phyloP scores from a whole-genome alignment of 177 flowering plant genomes.

The Vitis hybrid region DNA sequence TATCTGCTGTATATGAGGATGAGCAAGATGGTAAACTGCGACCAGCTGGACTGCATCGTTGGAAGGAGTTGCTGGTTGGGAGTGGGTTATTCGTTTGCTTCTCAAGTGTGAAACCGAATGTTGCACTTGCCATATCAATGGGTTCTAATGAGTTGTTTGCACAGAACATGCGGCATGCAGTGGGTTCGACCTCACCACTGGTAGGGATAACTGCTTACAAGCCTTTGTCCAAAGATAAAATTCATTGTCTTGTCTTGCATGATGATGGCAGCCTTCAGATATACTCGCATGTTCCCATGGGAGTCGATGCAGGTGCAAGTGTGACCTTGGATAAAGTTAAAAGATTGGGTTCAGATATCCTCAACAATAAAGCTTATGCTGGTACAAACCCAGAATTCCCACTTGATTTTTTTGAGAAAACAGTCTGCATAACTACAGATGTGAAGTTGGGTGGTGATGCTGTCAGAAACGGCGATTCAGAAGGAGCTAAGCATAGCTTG shows the following conservation, averaged over 20 bases:
- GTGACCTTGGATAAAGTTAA: constrained; percentile 70
- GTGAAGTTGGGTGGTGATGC: constrained; percentile 93
- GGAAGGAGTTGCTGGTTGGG: constrained; percentile 85
- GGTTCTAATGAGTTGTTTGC: constrained; percentile 62
- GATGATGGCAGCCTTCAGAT: constrained; percentile 99
- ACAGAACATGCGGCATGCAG: constrained; percentile 76
- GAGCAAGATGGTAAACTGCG: constrained; percentile 70
- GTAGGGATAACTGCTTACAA: constrained; percentile 92
- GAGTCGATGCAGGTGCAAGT: constrained; percentile 51
- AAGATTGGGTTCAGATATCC: constrained; percentile 81
- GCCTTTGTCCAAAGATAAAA: constrained; percentile 90
- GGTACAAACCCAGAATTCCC: constrained; percentile 86
- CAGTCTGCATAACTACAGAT: constrained; percentile 91
- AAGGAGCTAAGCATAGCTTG: constrained; percentile 82
- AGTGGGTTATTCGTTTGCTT: constrained; percentile 86
- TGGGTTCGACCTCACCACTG: constrained; percentile 67
- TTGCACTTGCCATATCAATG: constrained; percentile 59
- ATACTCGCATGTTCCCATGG: constrained; percentile 65
- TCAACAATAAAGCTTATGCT: constrained; percentile 74
- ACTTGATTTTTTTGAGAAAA: constrained; percentile 96
- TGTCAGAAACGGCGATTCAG: constrained; percentile 89
- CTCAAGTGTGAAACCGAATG: constrained; percentile 75
- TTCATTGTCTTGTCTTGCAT: constrained; percentile 82
- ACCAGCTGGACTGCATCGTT: constrained; percentile 85
- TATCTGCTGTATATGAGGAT: constrained; percentile 72